These are phyloP conservation scores for Pseudogymnoascus sp. DNA, from an alignment of 2,329 filamentous ascomycete species.

Conservation along the genomic window DNA sequence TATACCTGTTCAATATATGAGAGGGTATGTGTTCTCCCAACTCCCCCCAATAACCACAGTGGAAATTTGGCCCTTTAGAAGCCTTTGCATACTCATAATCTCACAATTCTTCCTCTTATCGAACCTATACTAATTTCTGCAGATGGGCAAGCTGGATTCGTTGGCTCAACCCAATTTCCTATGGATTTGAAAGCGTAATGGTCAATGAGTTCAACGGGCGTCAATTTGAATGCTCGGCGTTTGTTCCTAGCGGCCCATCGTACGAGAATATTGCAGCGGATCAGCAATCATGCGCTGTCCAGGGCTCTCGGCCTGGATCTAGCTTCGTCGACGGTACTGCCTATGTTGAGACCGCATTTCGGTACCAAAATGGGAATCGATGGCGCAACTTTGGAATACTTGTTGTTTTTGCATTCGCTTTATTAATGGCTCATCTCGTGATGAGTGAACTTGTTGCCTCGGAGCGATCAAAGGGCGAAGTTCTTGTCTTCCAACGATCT, in stretches of 20 bases:
- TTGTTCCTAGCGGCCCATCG: constrained; percentile 40
- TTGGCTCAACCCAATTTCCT: constrained; percentile 61
- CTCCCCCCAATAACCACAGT: background rate
- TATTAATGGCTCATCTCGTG: constrained; percentile 33
- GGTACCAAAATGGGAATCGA: constrained; percentile 43
- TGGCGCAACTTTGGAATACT: constrained; percentile 54
- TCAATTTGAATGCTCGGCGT: constrained; percentile 41
- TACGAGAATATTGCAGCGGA: constrained; percentile 36
- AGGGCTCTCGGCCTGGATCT: constrained; percentile 43
- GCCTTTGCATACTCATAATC: constrained; percentile 54
- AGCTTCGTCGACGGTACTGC: constrained; percentile 46
- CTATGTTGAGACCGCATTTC: constrained; percentile 45
- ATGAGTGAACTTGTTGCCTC: constrained; percentile 37
- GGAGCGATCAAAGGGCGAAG: constrained; percentile 41
- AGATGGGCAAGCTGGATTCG: constrained; percentile 57
- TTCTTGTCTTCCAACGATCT: constrained; percentile 40
- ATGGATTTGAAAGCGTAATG: constrained; percentile 60
- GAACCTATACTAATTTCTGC: constrained; percentile 52
- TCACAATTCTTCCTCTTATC: constrained; percentile 42
- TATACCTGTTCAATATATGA: constrained; percentile 24
- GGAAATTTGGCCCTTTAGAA: constrained; percentile 37
- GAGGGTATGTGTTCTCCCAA: background rate
- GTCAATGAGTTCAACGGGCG: constrained; percentile 62
- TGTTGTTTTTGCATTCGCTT: constrained; percentile 26
- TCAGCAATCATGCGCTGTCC: constrained; percentile 44